phyloP scores from a whole-genome alignment of 177 flowering plant species.

The Vitis hybrid region DNA sequence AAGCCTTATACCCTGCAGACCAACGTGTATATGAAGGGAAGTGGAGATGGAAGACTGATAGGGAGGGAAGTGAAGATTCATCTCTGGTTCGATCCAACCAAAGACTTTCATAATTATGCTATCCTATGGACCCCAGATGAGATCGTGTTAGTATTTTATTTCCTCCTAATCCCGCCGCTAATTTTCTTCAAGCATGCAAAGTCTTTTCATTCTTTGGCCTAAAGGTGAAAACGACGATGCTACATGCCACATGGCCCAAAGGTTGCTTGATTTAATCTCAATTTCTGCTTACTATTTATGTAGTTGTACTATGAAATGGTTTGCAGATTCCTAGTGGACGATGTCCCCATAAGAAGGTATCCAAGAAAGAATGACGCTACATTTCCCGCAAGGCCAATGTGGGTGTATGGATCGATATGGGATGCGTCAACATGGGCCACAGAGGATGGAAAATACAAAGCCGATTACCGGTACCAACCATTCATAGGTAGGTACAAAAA shows the following conservation, averaged over 20 bases:
- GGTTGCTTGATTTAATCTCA: too few species aligned
- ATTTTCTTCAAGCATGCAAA: too few species aligned
- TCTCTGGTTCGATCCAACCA: slow-evolving; percentile 89
- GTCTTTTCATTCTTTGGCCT: too few species aligned
- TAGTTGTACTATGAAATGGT: slow-evolving; percentile 27
- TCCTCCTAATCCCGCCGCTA: background rate
- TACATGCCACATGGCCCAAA: too few species aligned
- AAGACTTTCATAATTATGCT: slow-evolving; percentile 74
- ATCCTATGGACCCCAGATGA: slow-evolving; percentile 68
- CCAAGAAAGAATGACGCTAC: slow-evolving; percentile 57
- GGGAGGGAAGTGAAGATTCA: slow-evolving; percentile 82
- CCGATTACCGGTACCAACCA: slow-evolving; percentile 71
- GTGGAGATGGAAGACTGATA: slow-evolving; percentile 69
- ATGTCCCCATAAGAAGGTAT: slow-evolving; percentile 79
- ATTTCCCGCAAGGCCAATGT: slow-evolving; percentile 76
- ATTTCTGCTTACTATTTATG: too few species aligned
- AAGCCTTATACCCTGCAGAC: slow-evolving; percentile 86
- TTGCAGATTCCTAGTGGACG: slow-evolving; percentile 78
- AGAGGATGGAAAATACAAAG: slow-evolving; percentile 76
- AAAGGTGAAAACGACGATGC: too few species aligned
- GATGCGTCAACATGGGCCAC: slow-evolving; percentile 95
- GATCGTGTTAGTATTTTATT: slow-evolving; percentile 52
- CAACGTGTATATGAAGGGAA: slow-evolving; percentile 77
- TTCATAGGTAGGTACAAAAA: slow-evolving; percentile 59
- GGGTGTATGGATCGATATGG: slow-evolving; percentile 82